phyloP scores from a whole-genome alignment of 2,329 filamentous ascomycete species.

The Oidium heveae region DNA sequence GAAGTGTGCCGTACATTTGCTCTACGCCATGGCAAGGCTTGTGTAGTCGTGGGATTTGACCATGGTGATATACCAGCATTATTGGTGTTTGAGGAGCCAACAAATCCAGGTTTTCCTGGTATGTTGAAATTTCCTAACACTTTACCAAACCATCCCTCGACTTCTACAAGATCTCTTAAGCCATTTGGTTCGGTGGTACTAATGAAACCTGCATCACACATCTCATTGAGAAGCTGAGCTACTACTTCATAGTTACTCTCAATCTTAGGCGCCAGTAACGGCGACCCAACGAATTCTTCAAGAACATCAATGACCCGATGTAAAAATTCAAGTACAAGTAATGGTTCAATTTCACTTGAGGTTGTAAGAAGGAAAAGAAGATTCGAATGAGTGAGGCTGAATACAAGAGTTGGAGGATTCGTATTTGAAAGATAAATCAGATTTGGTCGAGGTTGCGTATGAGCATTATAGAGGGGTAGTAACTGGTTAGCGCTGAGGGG shows the following conservation, averaged over 20 bases:
- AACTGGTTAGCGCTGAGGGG: slow-evolving; percentile 54
- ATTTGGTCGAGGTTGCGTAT: slow-evolving; percentile 58
- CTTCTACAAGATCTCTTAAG: slow-evolving; percentile 71
- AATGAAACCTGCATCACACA: slow-evolving; percentile 84
- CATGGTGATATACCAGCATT: slow-evolving; percentile 11
- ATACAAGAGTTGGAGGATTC: slow-evolving; percentile 67
- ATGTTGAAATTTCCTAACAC: slow-evolving; percentile 68
- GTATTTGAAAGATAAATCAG: slow-evolving; percentile 64
- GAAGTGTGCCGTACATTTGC: slow-evolving; percentile 86
- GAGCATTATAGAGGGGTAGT: slow-evolving; percentile 65
- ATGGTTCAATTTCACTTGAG: slow-evolving; percentile 68
- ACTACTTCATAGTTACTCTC: slow-evolving; percentile 82
- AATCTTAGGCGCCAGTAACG: slow-evolving; percentile 63
- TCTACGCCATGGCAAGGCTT: slow-evolving; percentile 60
- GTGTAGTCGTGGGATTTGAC: slow-evolving; percentile 19
- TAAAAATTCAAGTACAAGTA: slow-evolving; percentile 80
- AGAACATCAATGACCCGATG: slow-evolving; percentile 80
- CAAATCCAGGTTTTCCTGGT: slow-evolving; percentile 26
- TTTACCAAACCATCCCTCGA: slow-evolving; percentile 74
- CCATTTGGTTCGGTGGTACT: slow-evolving; percentile 85
- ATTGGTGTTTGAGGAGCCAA: slow-evolving; percentile 9
- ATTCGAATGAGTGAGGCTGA: slow-evolving; percentile 67
- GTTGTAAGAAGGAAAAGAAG: slow-evolving; percentile 65
- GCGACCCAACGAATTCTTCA: slow-evolving; percentile 81
- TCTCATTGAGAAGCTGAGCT: slow-evolving; percentile 76